These are phyloP conservation scores for Suillus subluteus DNA, from an alignment of 768 basidiomycete species.

Conservation along the genomic window DNA sequence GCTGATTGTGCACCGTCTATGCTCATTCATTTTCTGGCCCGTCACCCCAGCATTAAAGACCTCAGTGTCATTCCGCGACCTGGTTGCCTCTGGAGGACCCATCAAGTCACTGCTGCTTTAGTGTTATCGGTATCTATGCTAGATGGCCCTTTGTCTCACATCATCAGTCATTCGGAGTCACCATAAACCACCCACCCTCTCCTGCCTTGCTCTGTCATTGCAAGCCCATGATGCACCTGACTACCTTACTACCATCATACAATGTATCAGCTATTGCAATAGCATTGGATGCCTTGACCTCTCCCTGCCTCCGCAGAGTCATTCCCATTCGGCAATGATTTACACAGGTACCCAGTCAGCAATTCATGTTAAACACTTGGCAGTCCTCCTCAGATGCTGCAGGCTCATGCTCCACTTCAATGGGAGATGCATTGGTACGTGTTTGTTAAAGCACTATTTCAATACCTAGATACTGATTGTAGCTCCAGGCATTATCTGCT, in stretches of 20 bases:
- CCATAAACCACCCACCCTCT: neutral
- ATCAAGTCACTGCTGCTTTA: neutral
- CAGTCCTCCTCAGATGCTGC: rapidly evolving
- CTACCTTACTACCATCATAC: neutral
- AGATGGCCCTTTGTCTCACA: neutral
- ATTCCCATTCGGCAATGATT: neutral
- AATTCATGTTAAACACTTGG: neutral
- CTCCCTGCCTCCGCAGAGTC: neutral
- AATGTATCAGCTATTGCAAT: neutral
- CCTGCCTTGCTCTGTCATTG: neutral
- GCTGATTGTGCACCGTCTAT: neutral
- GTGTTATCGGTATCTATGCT: neutral
- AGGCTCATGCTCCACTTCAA: neutral
- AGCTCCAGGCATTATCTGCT: neutral
- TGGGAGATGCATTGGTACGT: neutral
- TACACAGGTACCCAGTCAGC: neutral
- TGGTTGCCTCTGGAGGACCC: neutral
- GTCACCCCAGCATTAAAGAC: neutral
- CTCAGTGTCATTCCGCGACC: neutral
- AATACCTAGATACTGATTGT: neutral
- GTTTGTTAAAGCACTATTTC: neutral
- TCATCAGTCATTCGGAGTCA: neutral
- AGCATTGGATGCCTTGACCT: neutral
- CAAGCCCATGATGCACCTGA: neutral
- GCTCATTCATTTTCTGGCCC: neutral